Evolutionary conservation across 306 rosid genomes (phyloP).

Genomic region (Castanea crenata): DNA sequence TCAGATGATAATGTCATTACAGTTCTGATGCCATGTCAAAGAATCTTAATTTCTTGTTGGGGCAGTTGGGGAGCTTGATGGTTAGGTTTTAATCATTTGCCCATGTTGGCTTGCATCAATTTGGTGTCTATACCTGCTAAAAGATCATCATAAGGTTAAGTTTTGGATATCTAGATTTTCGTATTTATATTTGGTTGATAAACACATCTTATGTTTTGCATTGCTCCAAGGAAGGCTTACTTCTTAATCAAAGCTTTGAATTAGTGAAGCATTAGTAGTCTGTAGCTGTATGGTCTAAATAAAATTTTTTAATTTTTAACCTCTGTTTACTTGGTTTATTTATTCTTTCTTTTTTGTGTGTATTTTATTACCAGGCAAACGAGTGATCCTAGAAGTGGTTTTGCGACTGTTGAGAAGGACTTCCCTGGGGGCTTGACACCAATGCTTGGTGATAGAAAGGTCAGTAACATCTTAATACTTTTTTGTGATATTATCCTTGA

Average conservation of each 20-base stretch:
- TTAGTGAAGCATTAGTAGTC: background rate
- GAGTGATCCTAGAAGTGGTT: conserved; percentile 93
- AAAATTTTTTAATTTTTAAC: background rate
- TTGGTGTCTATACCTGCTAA: background rate
- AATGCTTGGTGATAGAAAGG: conserved; percentile 95
- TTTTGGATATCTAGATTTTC: background rate
- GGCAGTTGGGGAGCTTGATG: background rate
- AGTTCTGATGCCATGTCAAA: too few species aligned
- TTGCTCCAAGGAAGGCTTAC: background rate
- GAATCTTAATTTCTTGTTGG: background rate
- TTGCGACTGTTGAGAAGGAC: conserved; percentile 92
- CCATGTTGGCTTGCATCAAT: background rate
- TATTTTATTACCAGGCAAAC: conserved; percentile 66
- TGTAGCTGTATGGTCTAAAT: background rate
- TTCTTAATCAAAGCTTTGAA: conserved; percentile 7
- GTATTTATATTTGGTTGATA: background rate
- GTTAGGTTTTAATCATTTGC: background rate
- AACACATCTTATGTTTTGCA: background rate
- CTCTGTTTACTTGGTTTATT: background rate
- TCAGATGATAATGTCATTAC: background rate
- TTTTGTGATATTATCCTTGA: background rate
- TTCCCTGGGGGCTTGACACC: conserved; percentile 96
- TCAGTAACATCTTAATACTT: conserved; percentile 20
- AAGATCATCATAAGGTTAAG: background rate
- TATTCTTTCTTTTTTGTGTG: background rate